Base-by-base conservation (phyloP, 768 basidiomycete species). In the Boletus tylopilopsis region DNA sequence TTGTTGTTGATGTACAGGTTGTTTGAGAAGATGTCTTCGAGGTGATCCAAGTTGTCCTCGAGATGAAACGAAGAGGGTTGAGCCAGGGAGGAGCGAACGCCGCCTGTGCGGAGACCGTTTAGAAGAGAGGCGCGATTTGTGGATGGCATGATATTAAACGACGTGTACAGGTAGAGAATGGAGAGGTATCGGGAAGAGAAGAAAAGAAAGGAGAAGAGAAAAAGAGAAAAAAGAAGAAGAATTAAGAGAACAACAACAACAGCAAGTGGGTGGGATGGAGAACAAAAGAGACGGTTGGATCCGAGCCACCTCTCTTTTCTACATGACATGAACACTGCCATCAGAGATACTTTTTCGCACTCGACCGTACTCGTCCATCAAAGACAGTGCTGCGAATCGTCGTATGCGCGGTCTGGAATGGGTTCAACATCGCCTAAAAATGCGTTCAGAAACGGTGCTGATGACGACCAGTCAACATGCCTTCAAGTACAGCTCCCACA, bases 401-500 rank as follows among this genome's bases (percentile, higher is more conserved):
- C 34, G 82, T 87, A 63, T 97, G 93, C 27, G 89, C 87, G 4
- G 87, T 90, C 60, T 97, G 90, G 72, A 99, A 99, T n/a, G 96
- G 95, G 62, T 96, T 99, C 69, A 96, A 47, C 73, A 82, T 76
- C 51, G 88, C 84, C 94, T 95, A 13, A 6, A 30, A 30, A 3
- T 2, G 10, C 6, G 13, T 11, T 30, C 29, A 4, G 0, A 30
- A 10, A 30, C 13, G 11, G 29, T 30, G 29, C 0, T 37, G 15
- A 23, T 36, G 34, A 6, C 23, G 30, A 24, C 45, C 22, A 0
- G 19, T 77, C 39, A 56, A 30, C 29, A 34, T 56, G 94, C 96
- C 85, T 99, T 99, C 41, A 95, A 82, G 71, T 95, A 98, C 59
- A 89, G 62, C 76, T 99, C 96, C 95, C 96, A 99, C 24, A 95